These are phyloP conservation scores for cucumber (Cucumis sativus) DNA, from an alignment of 306 rosid species.

Conservation along the genomic window Cucumber_9930_V3 NC_026658.2:2667001-2667500, in stretches of 20 bases:
- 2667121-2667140: background rate
- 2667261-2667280: background rate
- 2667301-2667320: background rate
- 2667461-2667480: no score
- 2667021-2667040: constrained; percentile 24
- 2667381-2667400: no score
- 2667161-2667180: background rate
- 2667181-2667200: background rate
- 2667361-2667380: no score
- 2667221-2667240: background rate
- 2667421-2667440: no score
- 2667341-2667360: background rate
- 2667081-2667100: constrained; percentile 5
- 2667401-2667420: no score
- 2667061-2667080: constrained; percentile 5
- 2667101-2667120: background rate
- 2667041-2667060: constrained; percentile 15
- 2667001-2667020: constrained; percentile 43
- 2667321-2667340: background rate
- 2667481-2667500: background rate
- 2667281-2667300: background rate
- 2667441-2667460: no score
- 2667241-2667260: background rate
- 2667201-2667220: background rate
- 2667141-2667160: background rate